Evolutionary conservation across 1,284 basidiomycete genomes (phyloP).

Genomic region (Papiliotrema laurentii): DNA sequence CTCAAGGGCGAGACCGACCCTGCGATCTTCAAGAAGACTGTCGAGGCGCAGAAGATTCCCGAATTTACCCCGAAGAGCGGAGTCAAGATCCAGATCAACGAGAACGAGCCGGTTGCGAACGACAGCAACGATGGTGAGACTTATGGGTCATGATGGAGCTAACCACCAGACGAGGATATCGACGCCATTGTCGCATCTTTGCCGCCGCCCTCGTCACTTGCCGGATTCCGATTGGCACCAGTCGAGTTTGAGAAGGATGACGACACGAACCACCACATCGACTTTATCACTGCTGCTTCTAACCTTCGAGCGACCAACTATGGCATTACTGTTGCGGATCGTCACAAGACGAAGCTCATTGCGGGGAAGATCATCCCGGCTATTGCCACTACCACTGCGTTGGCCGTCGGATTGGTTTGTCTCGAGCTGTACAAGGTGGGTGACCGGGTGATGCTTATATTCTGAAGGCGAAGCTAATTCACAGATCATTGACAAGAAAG

Average conservation of each 20-base stretch:
- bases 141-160: background rate
- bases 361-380: constrained; percentile 99
- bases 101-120: constrained; percentile 75
- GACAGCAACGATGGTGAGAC: constrained; percentile 53
- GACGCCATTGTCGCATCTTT: constrained; percentile 61
- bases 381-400: constrained; percentile 95
- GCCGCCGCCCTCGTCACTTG: constrained; percentile 83
- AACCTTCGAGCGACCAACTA: constrained; percentile 98
- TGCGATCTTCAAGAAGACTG: constrained; percentile 74
- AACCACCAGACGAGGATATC: constrained; percentile 52
- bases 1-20: constrained; percentile 84
- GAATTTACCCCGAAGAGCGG: constrained; percentile 89
- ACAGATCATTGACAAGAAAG: constrained; percentile 91
- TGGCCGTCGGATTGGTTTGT: constrained; percentile 92
- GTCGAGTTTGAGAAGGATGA: constrained; percentile 99
- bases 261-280: constrained; percentile 96
- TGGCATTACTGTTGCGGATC: constrained; percentile 79
- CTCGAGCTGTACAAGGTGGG: constrained; percentile 92
- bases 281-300: constrained; percentile 97
- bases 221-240: constrained; percentile 88
- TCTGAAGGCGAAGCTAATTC: background rate
- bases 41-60: constrained; percentile 82
- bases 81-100: constrained; percentile 90
- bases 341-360: constrained; percentile 95
- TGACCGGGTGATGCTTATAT: background rate